Evolutionary conservation across 768 basidiomycete genomes (phyloP).

Genomic region (Macrolepiota dolichaula): DNA sequence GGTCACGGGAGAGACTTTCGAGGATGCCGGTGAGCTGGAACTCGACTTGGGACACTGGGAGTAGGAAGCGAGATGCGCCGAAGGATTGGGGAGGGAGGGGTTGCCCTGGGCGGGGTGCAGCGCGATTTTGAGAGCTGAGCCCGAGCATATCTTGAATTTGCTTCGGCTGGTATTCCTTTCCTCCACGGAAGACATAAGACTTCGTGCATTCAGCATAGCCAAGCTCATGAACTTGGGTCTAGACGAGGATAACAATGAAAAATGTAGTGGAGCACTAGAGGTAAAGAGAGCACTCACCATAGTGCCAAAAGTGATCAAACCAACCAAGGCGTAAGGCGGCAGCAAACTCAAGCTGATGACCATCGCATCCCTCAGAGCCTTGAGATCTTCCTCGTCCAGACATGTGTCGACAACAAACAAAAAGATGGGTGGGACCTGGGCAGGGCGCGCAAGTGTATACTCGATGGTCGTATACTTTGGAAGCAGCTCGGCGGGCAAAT

Average conservation of each 20-base stretch:
- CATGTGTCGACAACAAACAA: constrained; percentile 97
- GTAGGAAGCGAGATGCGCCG: constrained; percentile 86
- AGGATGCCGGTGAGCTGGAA: constrained; percentile 94
- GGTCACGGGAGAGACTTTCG: constrained; percentile 83
- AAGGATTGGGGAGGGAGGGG: constrained; percentile 76
- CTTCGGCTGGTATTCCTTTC: constrained; percentile 93
- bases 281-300: constrained; percentile 59
- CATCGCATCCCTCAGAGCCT: constrained; percentile 91
- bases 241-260: neutral
- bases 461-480: constrained; percentile 99
- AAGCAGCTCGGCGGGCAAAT: constrained; percentile 92
- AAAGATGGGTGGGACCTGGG: constrained; percentile 93
- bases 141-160: constrained; percentile 99
- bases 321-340: constrained; percentile 92
- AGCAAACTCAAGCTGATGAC: constrained; percentile 91
- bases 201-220: constrained; percentile 96
- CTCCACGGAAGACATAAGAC: constrained; percentile 98
- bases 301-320: constrained; percentile 93
- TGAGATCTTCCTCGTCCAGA: constrained; percentile 92
- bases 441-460: constrained; percentile 93
- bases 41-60: constrained; percentile 90
- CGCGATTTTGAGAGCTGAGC: constrained; percentile 72
- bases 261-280: neutral
- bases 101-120: constrained; percentile 84
- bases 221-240: constrained; percentile 99